A percentile compares a stretch with the other conserved stretches of the same genome.
These are phyloP conservation scores for Fomitopsis pulvina DNA, from an alignment of 768 basidiomycete species.

Conservation along the genomic window DNA sequence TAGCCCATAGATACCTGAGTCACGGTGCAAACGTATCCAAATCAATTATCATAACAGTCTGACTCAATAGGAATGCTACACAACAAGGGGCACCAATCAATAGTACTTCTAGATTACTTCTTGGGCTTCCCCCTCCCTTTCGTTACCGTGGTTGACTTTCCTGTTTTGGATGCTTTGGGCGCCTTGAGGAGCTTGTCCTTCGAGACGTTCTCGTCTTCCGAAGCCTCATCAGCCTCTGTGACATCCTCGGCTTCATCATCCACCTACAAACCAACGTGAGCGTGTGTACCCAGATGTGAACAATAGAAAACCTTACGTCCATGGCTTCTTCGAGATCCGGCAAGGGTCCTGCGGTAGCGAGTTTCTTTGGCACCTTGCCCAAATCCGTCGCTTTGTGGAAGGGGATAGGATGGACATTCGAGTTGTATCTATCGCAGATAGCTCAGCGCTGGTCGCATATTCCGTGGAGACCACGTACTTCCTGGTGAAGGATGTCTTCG, in stretches of 20 bases:
- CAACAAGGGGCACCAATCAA: too few relatives aligned
- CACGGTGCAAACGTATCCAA: too few relatives aligned
- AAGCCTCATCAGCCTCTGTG: constrained; percentile 22
- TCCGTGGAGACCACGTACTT: constrained; percentile 47
- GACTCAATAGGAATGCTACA: too few relatives aligned
- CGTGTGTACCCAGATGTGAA: constrained; percentile 10
- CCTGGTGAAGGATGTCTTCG: constrained; percentile 80
- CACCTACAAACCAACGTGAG: constrained; percentile 8
- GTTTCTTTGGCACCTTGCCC: constrained; percentile 75
- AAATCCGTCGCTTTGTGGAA: constrained; percentile 87
- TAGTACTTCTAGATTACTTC: too few relatives aligned
- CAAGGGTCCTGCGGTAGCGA: constrained; percentile 57
- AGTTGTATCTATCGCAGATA: constrained; percentile 67
- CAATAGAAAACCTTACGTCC: constrained; percentile 45
- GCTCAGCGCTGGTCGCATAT: neutral
- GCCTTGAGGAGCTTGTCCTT: constrained; percentile 58
- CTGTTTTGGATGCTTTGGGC: constrained; percentile 34
- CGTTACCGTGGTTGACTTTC: neutral
- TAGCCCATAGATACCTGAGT: too few relatives aligned
- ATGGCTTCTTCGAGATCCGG: constrained; percentile 93
- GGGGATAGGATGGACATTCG: constrained; percentile 84
- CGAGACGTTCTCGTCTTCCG: constrained; percentile 38
- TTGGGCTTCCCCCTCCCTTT: constrained; percentile 8
- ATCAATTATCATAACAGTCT: too few relatives aligned
- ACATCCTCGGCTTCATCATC: constrained; percentile 42